phyloP scores from a whole-genome alignment of 352 stramenopile species.

The Pythium vanterpoolii region DNA sequence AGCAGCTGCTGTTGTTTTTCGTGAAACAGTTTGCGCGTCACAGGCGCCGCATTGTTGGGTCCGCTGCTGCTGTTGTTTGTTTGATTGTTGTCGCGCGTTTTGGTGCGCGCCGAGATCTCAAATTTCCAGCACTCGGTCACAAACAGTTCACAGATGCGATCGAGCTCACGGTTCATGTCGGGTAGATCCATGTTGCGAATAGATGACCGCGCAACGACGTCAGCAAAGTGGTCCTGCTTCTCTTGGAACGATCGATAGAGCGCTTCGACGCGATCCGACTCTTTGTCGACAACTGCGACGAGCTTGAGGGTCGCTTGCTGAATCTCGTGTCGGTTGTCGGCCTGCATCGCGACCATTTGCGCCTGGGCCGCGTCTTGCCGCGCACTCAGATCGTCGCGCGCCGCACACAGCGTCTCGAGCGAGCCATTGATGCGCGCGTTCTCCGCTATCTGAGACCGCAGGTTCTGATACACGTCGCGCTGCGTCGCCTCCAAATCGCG shows the following conservation, averaged over 20 bases:
- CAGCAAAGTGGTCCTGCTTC: conserved; percentile 79
- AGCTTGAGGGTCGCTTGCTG: conserved; percentile 58
- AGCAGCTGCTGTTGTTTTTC: conserved; percentile 78
- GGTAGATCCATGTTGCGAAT: conserved; percentile 81
- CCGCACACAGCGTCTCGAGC: conserved; percentile 36
- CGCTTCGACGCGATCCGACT: conserved; percentile 73
- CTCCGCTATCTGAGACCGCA: conserved; percentile 52
- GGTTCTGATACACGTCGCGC: conserved; percentile 51
- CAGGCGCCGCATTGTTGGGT: conserved; percentile 7
- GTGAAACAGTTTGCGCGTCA: conserved; percentile 67
- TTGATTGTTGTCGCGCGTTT: conserved; percentile 50
- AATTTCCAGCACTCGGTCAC: conserved; percentile 87
- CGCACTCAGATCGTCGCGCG: conserved; percentile 47
- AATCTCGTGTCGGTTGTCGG: conserved; percentile 74
- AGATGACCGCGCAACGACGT: conserved; percentile 69
- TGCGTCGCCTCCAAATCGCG: conserved; percentile 61
- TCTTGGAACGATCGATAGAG: conserved; percentile 79
- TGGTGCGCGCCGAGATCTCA: conserved; percentile 69
- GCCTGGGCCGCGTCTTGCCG: conserved; percentile 57
- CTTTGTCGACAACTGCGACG: conserved; percentile 72
- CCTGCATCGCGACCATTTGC: conserved; percentile 65
- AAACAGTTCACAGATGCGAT: conserved; percentile 74
- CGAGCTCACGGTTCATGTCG: conserved; percentile 79
- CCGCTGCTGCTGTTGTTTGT: conserved; percentile 6
- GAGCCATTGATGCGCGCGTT: conserved; percentile 42